A percentile compares a stretch with the other conserved stretches of the same genome.
phyloP scores from a whole-genome alignment of 495 filamentous ascomycete genomes.

The Immersiella caudata region DNA sequence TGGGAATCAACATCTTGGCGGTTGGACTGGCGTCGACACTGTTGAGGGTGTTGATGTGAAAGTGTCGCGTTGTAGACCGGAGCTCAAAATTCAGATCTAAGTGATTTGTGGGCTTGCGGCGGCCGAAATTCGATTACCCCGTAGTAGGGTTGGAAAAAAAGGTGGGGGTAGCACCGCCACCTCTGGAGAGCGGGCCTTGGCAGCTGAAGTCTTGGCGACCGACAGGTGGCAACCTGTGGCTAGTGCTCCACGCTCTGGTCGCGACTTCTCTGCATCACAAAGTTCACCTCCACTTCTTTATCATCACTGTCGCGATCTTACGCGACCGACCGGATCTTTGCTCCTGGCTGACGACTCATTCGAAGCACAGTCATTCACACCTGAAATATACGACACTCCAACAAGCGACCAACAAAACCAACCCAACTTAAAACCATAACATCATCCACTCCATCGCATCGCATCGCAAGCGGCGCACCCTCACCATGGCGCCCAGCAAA shows the following conservation, averaged over 20 bases:
- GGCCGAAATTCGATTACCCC: slow-evolving; percentile 37
- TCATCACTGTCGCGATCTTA: not conserved
- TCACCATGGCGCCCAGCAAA: slow-evolving; percentile 49
- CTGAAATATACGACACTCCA: too few species aligned
- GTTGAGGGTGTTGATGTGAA: slow-evolving; percentile 48
- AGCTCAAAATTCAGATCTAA: slow-evolving; percentile 41
- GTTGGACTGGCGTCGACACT: slow-evolving; percentile 47
- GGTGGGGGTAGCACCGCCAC: slow-evolving; percentile 38
- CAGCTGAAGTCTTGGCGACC: slow-evolving; percentile 19
- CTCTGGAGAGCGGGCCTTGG: not conserved
- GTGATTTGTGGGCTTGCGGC: slow-evolving; percentile 41
- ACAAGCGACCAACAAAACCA: not conserved
- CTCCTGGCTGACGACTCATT: not conserved
- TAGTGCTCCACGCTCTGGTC: not conserved
- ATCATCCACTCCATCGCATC: not conserved
- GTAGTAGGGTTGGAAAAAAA: slow-evolving; percentile 36
- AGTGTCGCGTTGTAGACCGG: slow-evolving; percentile 40
- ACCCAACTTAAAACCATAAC: not conserved
- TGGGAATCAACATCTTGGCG: slow-evolving; percentile 91
- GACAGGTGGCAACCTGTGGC: slow-evolving; percentile 21
- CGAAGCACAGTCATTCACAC: too few species aligned
- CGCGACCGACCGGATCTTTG: not conserved
- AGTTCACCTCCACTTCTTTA: not conserved
- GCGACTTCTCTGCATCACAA: slow-evolving; percentile 1
- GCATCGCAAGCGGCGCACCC: not conserved